These are phyloP conservation scores for Peronospora destructor DNA, from an alignment of 352 stramenopile genomes.

Conservation along the genomic window DNA sequence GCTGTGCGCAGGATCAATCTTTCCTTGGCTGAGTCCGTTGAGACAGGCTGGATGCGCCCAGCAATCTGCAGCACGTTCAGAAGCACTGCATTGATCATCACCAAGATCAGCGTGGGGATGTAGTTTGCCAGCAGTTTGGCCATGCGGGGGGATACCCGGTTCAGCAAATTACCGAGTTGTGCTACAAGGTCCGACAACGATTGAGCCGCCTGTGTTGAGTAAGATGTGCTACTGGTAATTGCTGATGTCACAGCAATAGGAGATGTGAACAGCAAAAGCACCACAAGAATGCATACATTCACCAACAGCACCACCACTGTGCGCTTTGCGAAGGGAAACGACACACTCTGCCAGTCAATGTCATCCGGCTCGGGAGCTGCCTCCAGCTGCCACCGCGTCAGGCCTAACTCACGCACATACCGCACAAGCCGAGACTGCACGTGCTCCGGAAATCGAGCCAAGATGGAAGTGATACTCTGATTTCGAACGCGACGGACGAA, in stretches of 20 bases:
- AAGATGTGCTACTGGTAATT: slow-evolving; percentile 64
- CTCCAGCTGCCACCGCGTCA: slow-evolving; percentile 73
- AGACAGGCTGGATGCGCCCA: slow-evolving; percentile 76
- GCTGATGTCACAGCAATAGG: slow-evolving; percentile 77
- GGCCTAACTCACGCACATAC: slow-evolving; percentile 69
- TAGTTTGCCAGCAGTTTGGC: slow-evolving; percentile 73
- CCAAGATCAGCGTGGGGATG: slow-evolving; percentile 77
- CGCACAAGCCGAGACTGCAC: slow-evolving; percentile 50
- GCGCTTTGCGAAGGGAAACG: slow-evolving; percentile 74
- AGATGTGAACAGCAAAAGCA: slow-evolving; percentile 80
- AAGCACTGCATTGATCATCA: slow-evolving; percentile 83
- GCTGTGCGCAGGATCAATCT: slow-evolving; percentile 73
- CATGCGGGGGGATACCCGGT: slow-evolving; percentile 68
- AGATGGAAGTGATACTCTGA: slow-evolving; percentile 67
- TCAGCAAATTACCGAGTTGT: slow-evolving; percentile 46
- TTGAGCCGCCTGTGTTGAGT: slow-evolving; percentile 50
- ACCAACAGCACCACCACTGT: slow-evolving; percentile 62
- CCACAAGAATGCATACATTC: slow-evolving; percentile 65
- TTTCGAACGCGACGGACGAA: slow-evolving; percentile 74
- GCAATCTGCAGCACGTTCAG: slow-evolving; percentile 80
- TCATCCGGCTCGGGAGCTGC: slow-evolving; percentile 75
- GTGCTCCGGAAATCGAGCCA: slow-evolving; percentile 63
- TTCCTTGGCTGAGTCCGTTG: slow-evolving; percentile 81
- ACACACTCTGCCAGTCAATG: slow-evolving; percentile 82
- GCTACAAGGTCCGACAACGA: slow-evolving; percentile 65